These are phyloP conservation scores for Pythium rishiriense DNA, from an alignment of 352 stramenopile species.

Conservation along the genomic window DNA sequence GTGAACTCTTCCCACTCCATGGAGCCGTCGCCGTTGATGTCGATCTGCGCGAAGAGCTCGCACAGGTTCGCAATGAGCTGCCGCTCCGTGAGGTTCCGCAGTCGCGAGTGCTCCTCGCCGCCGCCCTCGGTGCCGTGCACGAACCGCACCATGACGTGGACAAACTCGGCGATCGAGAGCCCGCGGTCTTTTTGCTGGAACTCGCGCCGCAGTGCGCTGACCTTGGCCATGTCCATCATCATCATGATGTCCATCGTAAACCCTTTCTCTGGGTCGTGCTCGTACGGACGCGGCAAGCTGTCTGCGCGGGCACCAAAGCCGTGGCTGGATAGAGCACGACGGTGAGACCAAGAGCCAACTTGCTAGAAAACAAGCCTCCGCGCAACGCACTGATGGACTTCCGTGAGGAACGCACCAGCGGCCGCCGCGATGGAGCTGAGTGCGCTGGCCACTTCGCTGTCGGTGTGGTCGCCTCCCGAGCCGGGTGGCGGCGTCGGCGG, in stretches of 20 bases:
- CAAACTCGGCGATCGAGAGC: slow-evolving; percentile 83
- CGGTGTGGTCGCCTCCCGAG: background rate
- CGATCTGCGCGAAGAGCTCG: slow-evolving; percentile 90
- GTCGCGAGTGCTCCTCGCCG: slow-evolving; percentile 61
- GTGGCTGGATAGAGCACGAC: background rate
- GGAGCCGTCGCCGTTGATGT: slow-evolving; percentile 90
- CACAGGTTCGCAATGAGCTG: slow-evolving; percentile 85
- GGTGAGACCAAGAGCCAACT: background rate
- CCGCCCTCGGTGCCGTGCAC: slow-evolving; percentile 53
- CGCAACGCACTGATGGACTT: slow-evolving; percentile 16
- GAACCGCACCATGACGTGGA: slow-evolving; percentile 87
- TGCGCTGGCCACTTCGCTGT: slow-evolving; percentile 1
- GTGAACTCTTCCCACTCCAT: slow-evolving; percentile 94
- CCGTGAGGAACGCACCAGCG: slow-evolving; percentile 24
- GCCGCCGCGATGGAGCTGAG: background rate
- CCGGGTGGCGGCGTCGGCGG: background rate
- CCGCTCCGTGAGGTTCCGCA: slow-evolving; percentile 63
- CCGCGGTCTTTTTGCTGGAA: slow-evolving; percentile 84
- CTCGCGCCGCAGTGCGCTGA: slow-evolving; percentile 78
- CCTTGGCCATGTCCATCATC: slow-evolving; percentile 90
- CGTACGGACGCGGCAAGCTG: slow-evolving; percentile 41
- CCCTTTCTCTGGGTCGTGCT: slow-evolving; percentile 75
- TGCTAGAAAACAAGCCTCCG: too few relatives aligned
- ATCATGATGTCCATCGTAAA: slow-evolving; percentile 94
- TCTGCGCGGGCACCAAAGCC: background rate